Evolutionary conservation across 2,329 filamentous ascomycete species (phyloP).

Genomic region (Colletotrichum sojae): DNA sequence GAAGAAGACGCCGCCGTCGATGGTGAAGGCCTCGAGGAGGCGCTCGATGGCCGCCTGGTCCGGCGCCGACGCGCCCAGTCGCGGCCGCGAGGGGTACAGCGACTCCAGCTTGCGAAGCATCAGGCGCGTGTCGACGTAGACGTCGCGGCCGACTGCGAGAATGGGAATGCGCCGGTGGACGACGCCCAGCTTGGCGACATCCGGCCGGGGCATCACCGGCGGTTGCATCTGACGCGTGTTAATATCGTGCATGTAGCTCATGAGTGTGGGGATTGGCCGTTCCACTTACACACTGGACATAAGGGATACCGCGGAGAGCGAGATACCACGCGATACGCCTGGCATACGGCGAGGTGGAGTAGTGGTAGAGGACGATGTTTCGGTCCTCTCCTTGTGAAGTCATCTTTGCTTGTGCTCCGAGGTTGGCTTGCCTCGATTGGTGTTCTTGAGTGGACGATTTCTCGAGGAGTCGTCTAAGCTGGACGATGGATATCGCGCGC

Average conservation of each 20-base stretch:
- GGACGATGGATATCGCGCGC: no score
- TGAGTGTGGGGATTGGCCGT: not conserved
- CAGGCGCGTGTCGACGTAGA: conserved; percentile 79
- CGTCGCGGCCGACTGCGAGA: conserved; percentile 74
- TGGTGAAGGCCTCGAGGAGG: conserved; percentile 69
- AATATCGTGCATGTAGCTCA: conserved; percentile 9
- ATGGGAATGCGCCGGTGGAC: conserved; percentile 79
- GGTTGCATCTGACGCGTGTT: conserved; percentile 71
- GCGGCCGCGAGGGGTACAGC: conserved; percentile 62
- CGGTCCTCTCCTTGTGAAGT: conserved; percentile 11
- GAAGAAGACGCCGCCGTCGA: conserved; percentile 71
- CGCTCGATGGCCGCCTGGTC: conserved; percentile 64
- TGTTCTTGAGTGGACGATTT: not conserved
- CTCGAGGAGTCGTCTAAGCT: not conserved
- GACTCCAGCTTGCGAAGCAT: conserved; percentile 76
- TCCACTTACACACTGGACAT: conserved; percentile 74
- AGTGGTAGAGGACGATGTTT: conserved; percentile 75
- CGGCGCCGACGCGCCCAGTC: conserved; percentile 52
- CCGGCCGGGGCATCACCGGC: conserved; percentile 74
- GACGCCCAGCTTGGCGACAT: conserved; percentile 72
- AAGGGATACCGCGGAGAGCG: conserved; percentile 74
- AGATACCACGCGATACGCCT: conserved; percentile 77
- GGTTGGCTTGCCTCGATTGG: not conserved
- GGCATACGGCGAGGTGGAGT: conserved; percentile 75
- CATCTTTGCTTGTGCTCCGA: conserved; percentile 16